phyloP scores from a whole-genome alignment of 2,329 filamentous ascomycete species.

The Colletotrichum sidae region DNA sequence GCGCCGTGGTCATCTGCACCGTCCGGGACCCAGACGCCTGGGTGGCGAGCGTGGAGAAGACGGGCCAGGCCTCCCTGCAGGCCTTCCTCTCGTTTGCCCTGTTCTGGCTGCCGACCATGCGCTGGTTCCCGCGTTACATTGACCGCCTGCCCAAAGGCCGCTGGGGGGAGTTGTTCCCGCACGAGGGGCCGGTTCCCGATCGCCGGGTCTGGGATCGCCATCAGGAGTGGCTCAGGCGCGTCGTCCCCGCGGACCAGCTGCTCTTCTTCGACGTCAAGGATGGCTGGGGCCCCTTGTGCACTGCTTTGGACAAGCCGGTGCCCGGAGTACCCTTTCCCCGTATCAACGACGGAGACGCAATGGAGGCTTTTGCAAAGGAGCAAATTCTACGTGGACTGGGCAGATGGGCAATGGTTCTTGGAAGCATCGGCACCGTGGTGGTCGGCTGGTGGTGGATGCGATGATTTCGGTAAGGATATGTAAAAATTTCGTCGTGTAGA shows the following conservation, averaged over 20 bases:
- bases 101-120: slow-evolving; percentile 36
- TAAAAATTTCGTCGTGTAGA: background rate
- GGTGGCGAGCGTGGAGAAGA: slow-evolving; percentile 38
- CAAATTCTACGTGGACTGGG: slow-evolving; percentile 13
- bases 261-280: slow-evolving; percentile 43
- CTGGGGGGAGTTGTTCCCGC: slow-evolving; percentile 17
- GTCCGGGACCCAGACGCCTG: slow-evolving; percentile 38
- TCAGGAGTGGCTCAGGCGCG: slow-evolving; percentile 20
- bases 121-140: slow-evolving; percentile 37
- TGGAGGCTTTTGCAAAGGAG: slow-evolving; percentile 22
- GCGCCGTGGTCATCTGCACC: slow-evolving; percentile 40
- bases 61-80: slow-evolving; percentile 17
- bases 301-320: slow-evolving; percentile 44
- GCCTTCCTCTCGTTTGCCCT: slow-evolving; percentile 39
- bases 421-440: background rate
- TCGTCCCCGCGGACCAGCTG: slow-evolving; percentile 42
- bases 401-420: slow-evolving; percentile 1
- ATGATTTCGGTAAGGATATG: background rate
- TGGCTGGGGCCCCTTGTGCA: slow-evolving; percentile 49
- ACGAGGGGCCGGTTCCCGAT: slow-evolving; percentile 3
- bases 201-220: slow-evolving; percentile 8
- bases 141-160: slow-evolving; percentile 15
- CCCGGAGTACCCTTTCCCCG: slow-evolving; percentile 45
- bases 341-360: slow-evolving; percentile 43
- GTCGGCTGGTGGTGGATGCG: slow-evolving; percentile 9